Evolutionary conservation across 2,329 filamentous ascomycete genomes (phyloP), one percentile per base, ranked within the genome.

Genomic region (Xylaria sp.): DNA sequence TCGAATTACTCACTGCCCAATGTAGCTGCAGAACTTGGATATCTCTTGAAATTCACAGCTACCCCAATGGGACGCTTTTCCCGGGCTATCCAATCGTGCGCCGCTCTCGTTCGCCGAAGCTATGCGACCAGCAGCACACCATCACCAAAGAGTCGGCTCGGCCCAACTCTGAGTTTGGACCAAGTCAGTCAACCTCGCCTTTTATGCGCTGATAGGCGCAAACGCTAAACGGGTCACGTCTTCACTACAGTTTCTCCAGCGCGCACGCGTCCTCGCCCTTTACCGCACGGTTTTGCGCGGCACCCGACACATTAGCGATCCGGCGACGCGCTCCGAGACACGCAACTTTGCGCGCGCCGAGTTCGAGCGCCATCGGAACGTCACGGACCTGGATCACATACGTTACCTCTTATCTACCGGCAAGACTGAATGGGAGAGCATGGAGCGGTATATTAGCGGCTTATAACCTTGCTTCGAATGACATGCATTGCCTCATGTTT

Each of bases 391-490:
- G 57, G 73, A 74, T 64, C 84, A 87, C 67, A 83, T 87, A 64
- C 78, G 82, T 59, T 87, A 87, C 70, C 78, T 88, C 44, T 71
- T 87, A 59, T 86, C 84, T 8, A 86, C 81, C 2, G 85, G 85
- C 56, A 87, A 85, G 74, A 84, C 83, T 30, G 81, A 87, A 69
- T 87, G 84, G 84, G 82, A 87, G 66, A 77, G 72, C 56, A 85
- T 86, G 80, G 83, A 81, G 73, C 75, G 80, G 65, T 83, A 82
- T 73, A 80, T 84, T 69, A 73, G 75, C 60, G 78, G 79, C 48
- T 68, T 80, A 69, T 82, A 58, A 56, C 51, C 55, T 48, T 19
- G 9, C 9, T 10, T n/a, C 10, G 8, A 49, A 49, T 23, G 10
- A 30, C 9, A 19, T 51, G 37, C 37, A 16, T 16, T 54, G 37